Base-by-base conservation (phyloP, 1,139 yeast genomes). In the Martiniozyma asiatica region DNA sequence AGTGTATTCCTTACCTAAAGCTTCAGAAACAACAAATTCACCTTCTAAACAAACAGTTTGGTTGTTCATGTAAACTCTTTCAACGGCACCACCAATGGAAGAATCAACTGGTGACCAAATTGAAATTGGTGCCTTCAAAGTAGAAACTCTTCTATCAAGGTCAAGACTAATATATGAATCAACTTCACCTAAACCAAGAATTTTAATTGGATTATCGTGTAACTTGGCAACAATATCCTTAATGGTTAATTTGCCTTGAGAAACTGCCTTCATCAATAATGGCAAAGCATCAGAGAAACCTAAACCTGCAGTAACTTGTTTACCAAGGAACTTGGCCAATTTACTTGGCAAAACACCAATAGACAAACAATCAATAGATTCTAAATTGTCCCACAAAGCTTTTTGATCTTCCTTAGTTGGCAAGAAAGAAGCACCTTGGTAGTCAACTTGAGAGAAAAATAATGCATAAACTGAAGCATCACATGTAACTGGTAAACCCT, bases 11-110 rank as follows among this genome's bases (percentile, higher is more conserved):
- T 60, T 61, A 41, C 96, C 96, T 30, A 63, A 53, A 20, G 79
- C 76, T 41, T 62, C 66, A 15, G 56, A 49, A 31, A 67, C 64
- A 40, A 79, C 63, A 30, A 82, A 58, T 36, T 68, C 68, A 43
- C 94, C 95, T 52, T 87, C 95, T 44, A 85, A 67, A 41, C 84
- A 78, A 37, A 78, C 82, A 35, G 94, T 80, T 52, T 76, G 76
- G 39, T 73, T 77, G 43, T 75, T 73, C 54, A 81, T 64, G 40
- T 76, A 68, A 32, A 89, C 97, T 53, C 97, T 73, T 58, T 84
- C 94, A 47, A 89, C 77, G 43, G 82, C 75, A 39, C 96, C 97
- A 39, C 61, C 65, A 49, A 80, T 62, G 32, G 63, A 59, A 47
- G 61, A 57, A 33, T 56, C 52, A 45, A 68, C 63, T 38, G 78